Base-by-base conservation (phyloP, 176 grass and related monocot species). In the Zizania latifolia region DNA sequence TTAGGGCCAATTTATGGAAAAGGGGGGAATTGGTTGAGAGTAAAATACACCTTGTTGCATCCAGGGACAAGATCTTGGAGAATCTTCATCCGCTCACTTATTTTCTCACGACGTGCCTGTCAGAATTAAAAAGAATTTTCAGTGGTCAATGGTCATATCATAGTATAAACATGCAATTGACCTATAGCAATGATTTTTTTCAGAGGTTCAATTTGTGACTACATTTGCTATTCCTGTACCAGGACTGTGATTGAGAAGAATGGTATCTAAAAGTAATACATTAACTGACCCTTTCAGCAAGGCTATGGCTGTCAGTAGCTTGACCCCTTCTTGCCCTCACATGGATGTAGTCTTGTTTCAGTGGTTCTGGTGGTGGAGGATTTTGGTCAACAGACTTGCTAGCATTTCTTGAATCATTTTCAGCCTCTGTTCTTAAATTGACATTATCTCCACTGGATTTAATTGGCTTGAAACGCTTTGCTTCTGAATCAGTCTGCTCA, bases 41-140 rank as follows among this genome's bases (percentile, higher is more conserved):
- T 68, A 24, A 78, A 58, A 61, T 48, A 77, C 72, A 98, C 94
- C 91, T 98, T 98, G 73, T 90, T 98, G 79, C 94, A 98, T 71
- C 94, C 94, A 64, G 94, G 94, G 60, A 94, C 89, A 6, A 98
- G 83, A 92, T 94, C 94, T 89, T 98, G 91, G 46, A 98, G 94
- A 73, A 88, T 72, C 86, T 94, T 98, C 94, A 98, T 98, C 39
- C 91, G 87, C 73, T 98, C 94, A 8, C 88, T 94, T 85, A 98
- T 98, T 73, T 98, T 98, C 68, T 98, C 91, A 86, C 94, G 90
- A 4, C 91, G 83, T 78, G 91, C 94, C 94, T 98, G 76, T 50
- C 35, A 91, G 43, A 68, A 69, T 9, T n/a, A 74, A 63, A 46
- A 27, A 68, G 35, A 76, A 44, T 3, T 69, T 80, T 86, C 17